These are phyloP conservation scores for Geranium rotundifolium DNA, from an alignment of 345 rosid species.

Conservation along the genomic window DNA sequence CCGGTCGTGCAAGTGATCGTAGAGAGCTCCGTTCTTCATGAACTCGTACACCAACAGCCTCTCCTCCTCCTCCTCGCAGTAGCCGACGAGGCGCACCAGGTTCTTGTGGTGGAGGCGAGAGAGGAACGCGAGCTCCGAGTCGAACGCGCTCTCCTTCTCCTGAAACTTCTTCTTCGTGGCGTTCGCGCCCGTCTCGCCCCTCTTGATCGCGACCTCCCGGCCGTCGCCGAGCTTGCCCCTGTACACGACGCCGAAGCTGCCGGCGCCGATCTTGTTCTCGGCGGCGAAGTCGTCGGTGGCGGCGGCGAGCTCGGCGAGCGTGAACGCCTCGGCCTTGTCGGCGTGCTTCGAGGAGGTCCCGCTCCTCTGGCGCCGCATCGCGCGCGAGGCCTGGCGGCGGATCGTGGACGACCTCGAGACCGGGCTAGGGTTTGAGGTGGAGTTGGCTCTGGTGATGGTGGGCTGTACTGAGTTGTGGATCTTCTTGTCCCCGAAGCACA, in stretches of 20 bases:
- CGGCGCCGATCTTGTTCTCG: constrained; percentile 78
- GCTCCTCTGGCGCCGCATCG: constrained; percentile 83
- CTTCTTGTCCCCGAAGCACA: constrained; percentile 71
- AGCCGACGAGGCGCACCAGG: constrained; percentile 78
- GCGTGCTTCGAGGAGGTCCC: constrained; percentile 78
- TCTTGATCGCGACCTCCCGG: constrained; percentile 79
- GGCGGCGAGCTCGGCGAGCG: constrained; percentile 49
- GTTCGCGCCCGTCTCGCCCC: constrained; percentile 47
- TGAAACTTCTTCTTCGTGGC: constrained; percentile 58
- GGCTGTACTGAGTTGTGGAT: constrained; percentile 93
- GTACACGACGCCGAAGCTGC: constrained; percentile 87
- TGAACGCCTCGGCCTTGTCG: constrained; percentile 71
- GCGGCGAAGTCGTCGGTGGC: constrained; percentile 65
- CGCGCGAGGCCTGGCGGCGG: constrained; percentile 66
- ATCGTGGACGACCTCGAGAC: constrained; percentile 56
- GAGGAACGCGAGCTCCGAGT: constrained; percentile 69
- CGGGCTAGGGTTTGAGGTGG: constrained; percentile 26
- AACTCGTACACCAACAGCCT: constrained; percentile 33
- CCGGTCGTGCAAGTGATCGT: constrained; percentile 28
- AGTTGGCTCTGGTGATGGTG: constrained; percentile 54
- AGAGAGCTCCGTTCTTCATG: constrained; percentile 41
- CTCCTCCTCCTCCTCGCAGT: constrained; percentile 75
- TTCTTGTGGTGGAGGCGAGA: constrained; percentile 90
- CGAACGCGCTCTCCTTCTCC: constrained; percentile 88
- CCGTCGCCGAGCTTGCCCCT: constrained; percentile 59